A percentile compares a stretch with the other conserved stretches of the same genome.
Conservation (phyloP, 192 early-diverging fungal species). For the Rhizoclosmatium globosum region DNA sequence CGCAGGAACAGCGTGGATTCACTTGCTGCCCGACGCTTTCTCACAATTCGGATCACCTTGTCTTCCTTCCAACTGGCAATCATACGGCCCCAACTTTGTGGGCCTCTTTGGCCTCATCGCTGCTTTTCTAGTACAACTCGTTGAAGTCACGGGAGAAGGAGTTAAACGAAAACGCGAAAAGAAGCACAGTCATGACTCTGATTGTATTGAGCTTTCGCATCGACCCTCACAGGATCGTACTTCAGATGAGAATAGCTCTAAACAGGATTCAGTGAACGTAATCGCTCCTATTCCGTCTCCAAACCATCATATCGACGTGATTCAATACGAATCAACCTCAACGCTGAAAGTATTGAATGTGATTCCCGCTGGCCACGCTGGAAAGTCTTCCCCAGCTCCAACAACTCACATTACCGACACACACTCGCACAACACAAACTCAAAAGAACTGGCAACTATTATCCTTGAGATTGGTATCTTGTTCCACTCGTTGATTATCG, state of each 20-base stretch:
- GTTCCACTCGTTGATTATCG: constrained; percentile 54
- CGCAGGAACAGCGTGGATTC: constrained; percentile 54
- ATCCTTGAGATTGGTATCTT: constrained; percentile 57
- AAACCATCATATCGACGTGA: not conserved
- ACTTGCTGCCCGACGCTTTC: constrained; percentile 51
- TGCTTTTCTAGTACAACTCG: constrained; percentile 44
- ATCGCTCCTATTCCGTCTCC: not conserved
- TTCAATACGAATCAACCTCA: not conserved
- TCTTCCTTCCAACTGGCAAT: constrained; percentile 15
- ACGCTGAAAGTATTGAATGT: not conserved
- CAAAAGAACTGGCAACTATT: constrained; percentile 35
- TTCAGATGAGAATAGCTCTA: not conserved
- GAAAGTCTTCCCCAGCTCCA: not conserved
- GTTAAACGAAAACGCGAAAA: not conserved
- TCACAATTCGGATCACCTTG: constrained; percentile 28
- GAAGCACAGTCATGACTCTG: not conserved
- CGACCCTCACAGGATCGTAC: too few relatives aligned
- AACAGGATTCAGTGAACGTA: not conserved
- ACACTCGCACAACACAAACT: not conserved
- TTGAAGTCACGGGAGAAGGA: constrained; percentile 33
- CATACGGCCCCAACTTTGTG: constrained; percentile 34
- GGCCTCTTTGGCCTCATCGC: constrained; percentile 51
- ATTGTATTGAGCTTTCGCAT: not conserved
- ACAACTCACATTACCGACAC: not conserved
- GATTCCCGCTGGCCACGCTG: not conserved